Evolutionary conservation across 441 rosid species (phyloP).

Genomic region (Melastoma candidum): DNA sequence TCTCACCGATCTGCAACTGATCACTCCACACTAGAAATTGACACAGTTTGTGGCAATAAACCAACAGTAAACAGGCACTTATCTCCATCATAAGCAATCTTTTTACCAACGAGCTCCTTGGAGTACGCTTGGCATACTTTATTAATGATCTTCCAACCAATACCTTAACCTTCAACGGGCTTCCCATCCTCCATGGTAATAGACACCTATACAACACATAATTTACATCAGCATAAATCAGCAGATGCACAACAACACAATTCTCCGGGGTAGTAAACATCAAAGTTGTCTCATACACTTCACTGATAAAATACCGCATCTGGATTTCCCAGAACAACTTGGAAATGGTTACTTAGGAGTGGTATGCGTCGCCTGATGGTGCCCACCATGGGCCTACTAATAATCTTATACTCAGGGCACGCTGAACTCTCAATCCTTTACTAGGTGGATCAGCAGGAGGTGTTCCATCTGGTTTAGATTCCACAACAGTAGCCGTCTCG

Average conservation of each 20-base stretch:
- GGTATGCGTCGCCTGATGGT: conserved; percentile 33
- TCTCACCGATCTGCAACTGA: conserved; percentile 47
- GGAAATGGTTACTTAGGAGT: conserved; percentile 63
- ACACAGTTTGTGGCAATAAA: conserved; percentile 49
- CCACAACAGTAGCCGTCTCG: too few relatives aligned
- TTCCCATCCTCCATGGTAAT: conserved; percentile 43
- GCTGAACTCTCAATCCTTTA: too few relatives aligned
- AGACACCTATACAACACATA: conserved; percentile 41
- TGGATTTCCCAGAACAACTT: conserved; percentile 38
- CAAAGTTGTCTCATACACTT: conserved; percentile 36
- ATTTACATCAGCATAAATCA: not conserved
- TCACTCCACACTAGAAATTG: conserved; percentile 65
- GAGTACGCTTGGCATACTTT: conserved; percentile 55
- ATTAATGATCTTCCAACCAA: conserved; percentile 60
- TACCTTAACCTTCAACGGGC: conserved; percentile 49
- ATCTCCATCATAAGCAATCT: conserved; percentile 83
- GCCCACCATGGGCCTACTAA: conserved; percentile 46
- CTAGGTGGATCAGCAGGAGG: too few relatives aligned
- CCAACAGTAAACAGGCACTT: conserved; percentile 61
- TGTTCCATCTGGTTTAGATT: too few relatives aligned
- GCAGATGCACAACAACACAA: not conserved
- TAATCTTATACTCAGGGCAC: conserved; percentile 34
- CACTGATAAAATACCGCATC: conserved; percentile 75
- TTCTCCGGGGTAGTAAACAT: not conserved
- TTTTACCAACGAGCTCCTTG: conserved; percentile 48